Percentiles rank a stretch among this genome's conserved stretches.
Evolutionary conservation across 305 asterid genomes (phyloP).

Genomic region (Solanum hybrid): DNA sequence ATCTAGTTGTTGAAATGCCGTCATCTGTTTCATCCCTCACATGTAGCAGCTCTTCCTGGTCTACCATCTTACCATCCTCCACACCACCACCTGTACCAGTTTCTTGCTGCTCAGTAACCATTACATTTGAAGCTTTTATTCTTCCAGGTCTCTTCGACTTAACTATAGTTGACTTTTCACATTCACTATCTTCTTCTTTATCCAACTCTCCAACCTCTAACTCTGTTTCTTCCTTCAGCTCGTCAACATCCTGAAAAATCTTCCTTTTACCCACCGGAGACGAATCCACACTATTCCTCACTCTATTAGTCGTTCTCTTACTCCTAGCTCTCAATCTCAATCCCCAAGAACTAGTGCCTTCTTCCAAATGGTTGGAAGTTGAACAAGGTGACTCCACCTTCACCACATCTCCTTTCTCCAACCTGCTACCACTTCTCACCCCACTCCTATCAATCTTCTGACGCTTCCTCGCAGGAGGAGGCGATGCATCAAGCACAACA

Average conservation of each 20-base stretch:
- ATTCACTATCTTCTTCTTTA: slow-evolving; percentile 22
- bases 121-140: slow-evolving; percentile 39
- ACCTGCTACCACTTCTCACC: slow-evolving; percentile 22
- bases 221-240: slow-evolving; percentile 15
- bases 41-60: slow-evolving; percentile 23
- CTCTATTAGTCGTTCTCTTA: slow-evolving; percentile 21
- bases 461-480: slow-evolving; percentile 67
- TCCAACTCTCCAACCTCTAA: slow-evolving; percentile 13
- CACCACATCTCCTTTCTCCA: slow-evolving; percentile 27
- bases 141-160: slow-evolving; percentile 59
- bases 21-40: slow-evolving; percentile 30
- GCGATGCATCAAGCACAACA: slow-evolving; percentile 84
- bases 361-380: slow-evolving; percentile 37
- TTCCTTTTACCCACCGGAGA: slow-evolving; percentile 48
- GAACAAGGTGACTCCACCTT: slow-evolving; percentile 32
- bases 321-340: slow-evolving; percentile 62
- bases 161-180: slow-evolving; percentile 44
- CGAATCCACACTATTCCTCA: slow-evolving; percentile 24
- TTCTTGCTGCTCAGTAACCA: slow-evolving; percentile 31
- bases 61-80: slow-evolving; percentile 29
- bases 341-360: slow-evolving; percentile 39
- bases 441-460: slow-evolving; percentile 31
- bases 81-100: slow-evolving; percentile 28
- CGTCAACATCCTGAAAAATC: slow-evolving; percentile 32
- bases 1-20: slow-evolving; percentile 14